Evolutionary conservation across 148 eudicot species (phyloP), one percentile per base, ranked within the genome.

Genomic region (Hydrangea macrophylla): DNA sequence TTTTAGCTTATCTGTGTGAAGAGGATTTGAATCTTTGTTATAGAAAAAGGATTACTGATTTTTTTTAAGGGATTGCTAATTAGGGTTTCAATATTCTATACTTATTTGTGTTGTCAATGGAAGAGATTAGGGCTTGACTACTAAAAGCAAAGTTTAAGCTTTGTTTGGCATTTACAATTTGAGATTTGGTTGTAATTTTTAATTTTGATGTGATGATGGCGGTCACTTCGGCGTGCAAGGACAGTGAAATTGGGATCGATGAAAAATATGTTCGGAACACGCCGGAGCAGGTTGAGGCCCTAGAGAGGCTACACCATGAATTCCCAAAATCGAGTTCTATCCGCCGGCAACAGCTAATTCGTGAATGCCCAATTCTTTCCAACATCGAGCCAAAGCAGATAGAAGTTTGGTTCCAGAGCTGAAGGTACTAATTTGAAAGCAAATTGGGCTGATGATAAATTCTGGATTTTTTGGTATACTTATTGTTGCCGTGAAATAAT

Each of bases 351-450:
- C 86, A 83, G 79, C 73, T 83, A 37, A 83, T 83, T 33, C 73
- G 86, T 15, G 86, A 83, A 37, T 83, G 86, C 56, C 83, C 86
- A 18, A 83, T 83, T 62, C 83, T 83, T 31, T 79, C 83, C 45
- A 77, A 83, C 73, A 83, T 83, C 25, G 86, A 83, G 75, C 86
- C 86, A 2, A 83, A 83, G 65, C 86, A 83, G 81, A 79, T 83
- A 76, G 80, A 83, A 79, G 86, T 83, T 45, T 83, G 86, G 86
- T 83, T 83, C 57, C 86, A 83, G 63, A 83, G 80, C 59, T 51
- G 86, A 80, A 80, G 87, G 87, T 80, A 79, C 8, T 6, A 27
- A 25, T 20, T 62, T 5, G 18, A 24, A 37, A 55, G 28, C 36
- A 6, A 36, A 26, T 18, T 39, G 25, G 1, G 20, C 1, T 36